A percentile compares a stretch with the other conserved stretches of the same genome.
Evolutionary conservation across 331 rosid species (phyloP).

Genomic region (Acacia pycnantha): DNA sequence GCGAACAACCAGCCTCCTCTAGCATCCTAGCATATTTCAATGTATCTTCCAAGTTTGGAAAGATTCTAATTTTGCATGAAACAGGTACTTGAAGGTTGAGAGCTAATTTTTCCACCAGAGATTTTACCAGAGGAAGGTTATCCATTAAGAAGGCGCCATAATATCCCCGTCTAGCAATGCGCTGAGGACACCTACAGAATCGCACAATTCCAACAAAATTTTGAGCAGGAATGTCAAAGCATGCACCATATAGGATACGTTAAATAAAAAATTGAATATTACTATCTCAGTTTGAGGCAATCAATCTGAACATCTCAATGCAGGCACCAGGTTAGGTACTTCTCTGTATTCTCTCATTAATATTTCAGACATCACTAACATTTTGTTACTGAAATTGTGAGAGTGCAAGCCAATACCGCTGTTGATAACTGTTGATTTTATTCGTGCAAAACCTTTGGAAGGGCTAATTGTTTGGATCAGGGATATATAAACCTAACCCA

Average conservation of each 20-base stretch:
- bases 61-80: conserved; percentile 89
- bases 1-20: conserved; percentile 94
- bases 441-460: neutral
- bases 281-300: conserved; percentile 9
- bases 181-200: conserved; percentile 86
- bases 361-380: neutral
- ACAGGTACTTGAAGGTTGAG: conserved; percentile 81
- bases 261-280: neutral
- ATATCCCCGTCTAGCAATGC: conserved; percentile 83
- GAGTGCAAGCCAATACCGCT: neutral
- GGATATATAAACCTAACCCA: neutral
- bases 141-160: conserved; percentile 57
- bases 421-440: neutral
- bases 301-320: neutral
- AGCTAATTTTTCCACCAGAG: conserved; percentile 79
- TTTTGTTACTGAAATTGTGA: neutral
- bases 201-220: conserved; percentile 13
- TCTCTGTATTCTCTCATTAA: neutral
- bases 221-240: neutral
- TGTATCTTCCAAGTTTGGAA: conserved; percentile 81
- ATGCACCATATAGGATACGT: neutral
- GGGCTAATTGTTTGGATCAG: neutral
- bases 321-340: neutral
- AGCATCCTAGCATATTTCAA: conserved; percentile 83
- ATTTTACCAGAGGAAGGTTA: conserved; percentile 55